Evolutionary conservation across 2,329 filamentous ascomycete species (phyloP).

Genomic region (Zymoseptoria brevis): DNA sequence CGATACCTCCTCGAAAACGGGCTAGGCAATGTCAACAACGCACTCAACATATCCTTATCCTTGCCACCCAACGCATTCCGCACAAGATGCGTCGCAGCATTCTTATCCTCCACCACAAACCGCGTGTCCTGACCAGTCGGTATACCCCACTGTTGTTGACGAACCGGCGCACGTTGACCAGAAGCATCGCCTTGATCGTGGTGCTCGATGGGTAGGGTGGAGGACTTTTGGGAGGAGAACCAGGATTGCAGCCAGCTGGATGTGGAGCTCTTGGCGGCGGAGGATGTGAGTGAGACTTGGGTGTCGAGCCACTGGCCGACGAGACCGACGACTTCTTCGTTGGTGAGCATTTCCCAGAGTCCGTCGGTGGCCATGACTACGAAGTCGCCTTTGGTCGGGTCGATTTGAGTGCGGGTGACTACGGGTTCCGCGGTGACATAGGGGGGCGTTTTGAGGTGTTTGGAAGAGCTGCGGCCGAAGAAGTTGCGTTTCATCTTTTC

Average conservation of each 20-base stretch:
- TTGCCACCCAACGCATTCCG: constrained; percentile 90
- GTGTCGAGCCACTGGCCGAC: constrained; percentile 95
- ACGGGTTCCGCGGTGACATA: constrained; percentile 97
- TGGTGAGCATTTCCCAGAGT: constrained; percentile 98
- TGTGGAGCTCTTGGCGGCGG: constrained; percentile 25
- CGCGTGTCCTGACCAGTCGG: constrained; percentile 63
- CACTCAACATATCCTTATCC: constrained; percentile 88
- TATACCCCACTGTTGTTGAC: constrained; percentile 85
- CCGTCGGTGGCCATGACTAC: constrained; percentile 94
- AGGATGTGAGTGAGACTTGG: constrained; percentile 40
- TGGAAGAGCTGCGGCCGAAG: constrained; percentile 73
- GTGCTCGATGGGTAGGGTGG: constrained; percentile 66
- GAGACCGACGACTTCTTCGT: constrained; percentile 93
- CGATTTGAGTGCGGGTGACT: constrained; percentile 84
- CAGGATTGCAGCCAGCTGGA: constrained; percentile 64
- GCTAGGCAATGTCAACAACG: constrained; percentile 79
- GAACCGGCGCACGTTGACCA: constrained; percentile 80
- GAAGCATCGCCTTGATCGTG: constrained; percentile 40
- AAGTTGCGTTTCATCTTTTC: constrained; percentile 75
- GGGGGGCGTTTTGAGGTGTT: constrained; percentile 77
- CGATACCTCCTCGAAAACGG: constrained; percentile 88
- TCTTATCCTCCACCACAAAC: constrained; percentile 93
- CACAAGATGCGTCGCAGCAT: constrained; percentile 90
- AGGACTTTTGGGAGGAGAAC: constrained; percentile 45
- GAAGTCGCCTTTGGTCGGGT: constrained; percentile 86